Evolutionary conservation across 1,284 basidiomycete genomes (phyloP).

Genomic region (Ustilago vetiveriae): DNA sequence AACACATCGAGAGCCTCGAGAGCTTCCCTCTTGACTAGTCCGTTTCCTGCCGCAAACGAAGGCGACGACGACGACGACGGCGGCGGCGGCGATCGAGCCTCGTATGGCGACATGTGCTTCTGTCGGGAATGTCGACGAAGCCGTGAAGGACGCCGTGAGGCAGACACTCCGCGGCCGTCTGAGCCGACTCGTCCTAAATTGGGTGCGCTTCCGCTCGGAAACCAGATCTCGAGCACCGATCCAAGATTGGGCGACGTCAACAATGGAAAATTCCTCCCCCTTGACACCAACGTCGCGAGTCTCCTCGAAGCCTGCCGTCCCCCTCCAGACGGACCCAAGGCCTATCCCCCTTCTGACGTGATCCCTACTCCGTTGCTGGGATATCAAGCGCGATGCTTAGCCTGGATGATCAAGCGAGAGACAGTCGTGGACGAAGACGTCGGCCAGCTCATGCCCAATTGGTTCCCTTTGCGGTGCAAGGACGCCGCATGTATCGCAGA

Average conservation of each 20-base stretch:
- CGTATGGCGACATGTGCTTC: too few species aligned
- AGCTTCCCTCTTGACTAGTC: background rate
- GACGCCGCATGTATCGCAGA: conserved; percentile 5
- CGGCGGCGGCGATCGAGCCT: too few species aligned
- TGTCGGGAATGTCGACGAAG: too few species aligned
- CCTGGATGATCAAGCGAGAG: conserved; percentile 47
- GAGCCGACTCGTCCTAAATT: conserved; percentile 11
- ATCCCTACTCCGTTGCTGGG: conserved; percentile 36
- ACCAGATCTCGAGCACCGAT: conserved; percentile 16
- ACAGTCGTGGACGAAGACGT: conserved; percentile 34
- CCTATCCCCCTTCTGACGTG: conserved; percentile 30
- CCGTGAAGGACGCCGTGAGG: background rate
- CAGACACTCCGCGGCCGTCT: background rate
- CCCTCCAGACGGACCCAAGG: conserved; percentile 19
- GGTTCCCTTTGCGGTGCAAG: conserved; percentile 41
- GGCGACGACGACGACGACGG: background rate
- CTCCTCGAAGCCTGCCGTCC: conserved; percentile 47
- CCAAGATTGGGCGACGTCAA: conserved; percentile 25
- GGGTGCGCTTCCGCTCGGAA: conserved; percentile 10
- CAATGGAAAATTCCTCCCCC: conserved; percentile 24
- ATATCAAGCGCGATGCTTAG: conserved; percentile 46
- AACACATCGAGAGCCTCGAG: background rate
- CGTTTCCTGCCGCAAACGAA: background rate
- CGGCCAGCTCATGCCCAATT: conserved; percentile 32
- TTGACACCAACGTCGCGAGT: conserved; percentile 41